Evolutionary conservation across 2,329 filamentous ascomycete genomes (phyloP).

Genomic region (Alternaria sp.): DNA sequence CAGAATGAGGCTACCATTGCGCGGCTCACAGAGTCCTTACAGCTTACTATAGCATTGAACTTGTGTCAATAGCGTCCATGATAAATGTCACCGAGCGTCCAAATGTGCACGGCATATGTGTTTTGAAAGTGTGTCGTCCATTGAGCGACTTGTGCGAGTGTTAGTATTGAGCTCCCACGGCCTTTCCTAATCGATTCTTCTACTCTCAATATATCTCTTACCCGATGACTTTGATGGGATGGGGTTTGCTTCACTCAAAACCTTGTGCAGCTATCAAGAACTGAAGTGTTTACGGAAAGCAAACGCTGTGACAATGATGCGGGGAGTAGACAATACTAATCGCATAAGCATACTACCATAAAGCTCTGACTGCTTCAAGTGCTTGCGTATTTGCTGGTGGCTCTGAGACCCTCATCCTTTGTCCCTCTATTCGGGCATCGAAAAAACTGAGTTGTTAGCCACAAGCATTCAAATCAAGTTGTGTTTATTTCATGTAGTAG

Average conservation of each 20-base stretch:
- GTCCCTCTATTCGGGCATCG: accelerated
- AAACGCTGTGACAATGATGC: neutral
- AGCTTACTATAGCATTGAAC: neutral
- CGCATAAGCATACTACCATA: neutral
- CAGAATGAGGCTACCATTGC: neutral
- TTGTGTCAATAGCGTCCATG: neutral
- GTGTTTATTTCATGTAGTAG: too few relatives aligned
- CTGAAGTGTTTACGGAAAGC: neutral
- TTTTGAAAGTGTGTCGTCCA: neutral
- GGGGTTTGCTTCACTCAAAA: neutral
- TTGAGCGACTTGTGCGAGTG: neutral
- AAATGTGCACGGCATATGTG: neutral
- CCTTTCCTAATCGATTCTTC: too few relatives aligned
- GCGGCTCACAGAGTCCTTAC: accelerated
- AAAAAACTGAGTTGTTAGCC: neutral
- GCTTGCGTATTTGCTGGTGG: neutral
- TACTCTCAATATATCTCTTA: too few relatives aligned
- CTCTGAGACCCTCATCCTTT: neutral
- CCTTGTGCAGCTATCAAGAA: neutral
- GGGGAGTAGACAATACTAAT: neutral
- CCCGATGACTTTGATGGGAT: neutral
- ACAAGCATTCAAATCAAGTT: neutral
- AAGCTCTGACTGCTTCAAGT: neutral
- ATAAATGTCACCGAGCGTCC: neutral
- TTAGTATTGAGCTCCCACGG: accelerated